phyloP scores from a whole-genome alignment of 2,329 filamentous ascomycete genomes.

The Sarocladium kiliense region DNA sequence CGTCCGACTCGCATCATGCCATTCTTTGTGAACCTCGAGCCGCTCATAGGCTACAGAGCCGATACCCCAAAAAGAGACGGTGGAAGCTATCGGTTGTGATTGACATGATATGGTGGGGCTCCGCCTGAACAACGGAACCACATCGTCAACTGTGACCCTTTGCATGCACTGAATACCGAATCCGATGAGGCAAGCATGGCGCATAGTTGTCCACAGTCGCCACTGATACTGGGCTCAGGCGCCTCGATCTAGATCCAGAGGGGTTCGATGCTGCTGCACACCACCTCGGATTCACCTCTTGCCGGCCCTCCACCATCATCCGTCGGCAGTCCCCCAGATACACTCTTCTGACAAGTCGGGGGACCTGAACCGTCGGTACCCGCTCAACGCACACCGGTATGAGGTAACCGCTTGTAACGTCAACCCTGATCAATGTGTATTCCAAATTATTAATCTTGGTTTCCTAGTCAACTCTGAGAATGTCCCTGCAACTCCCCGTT shows the following conservation, averaged over 20 bases:
- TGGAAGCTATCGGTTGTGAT: neutral
- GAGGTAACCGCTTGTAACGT: neutral
- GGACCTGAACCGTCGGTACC: constrained; percentile 4
- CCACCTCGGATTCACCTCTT: neutral
- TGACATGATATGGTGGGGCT: too few relatives aligned
- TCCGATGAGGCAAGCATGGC: neutral
- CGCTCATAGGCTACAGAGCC: neutral
- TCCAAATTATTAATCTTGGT: neutral
- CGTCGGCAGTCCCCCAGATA: neutral
- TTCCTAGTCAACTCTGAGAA: neutral
- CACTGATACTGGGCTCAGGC: neutral
- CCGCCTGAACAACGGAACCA: neutral
- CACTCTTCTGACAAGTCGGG: neutral
- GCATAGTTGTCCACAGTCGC: neutral
- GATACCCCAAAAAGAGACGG: neutral
- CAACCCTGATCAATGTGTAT: neutral
- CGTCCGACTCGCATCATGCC: constrained; percentile 1
- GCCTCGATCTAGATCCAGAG: neutral
- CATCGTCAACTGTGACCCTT: neutral
- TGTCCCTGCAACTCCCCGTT: too few relatives aligned
- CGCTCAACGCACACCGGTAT: neutral
- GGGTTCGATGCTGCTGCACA: neutral
- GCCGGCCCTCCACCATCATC: neutral
- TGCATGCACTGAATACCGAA: neutral
- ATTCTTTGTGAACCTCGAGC: neutral